Base-by-base conservation (phyloP, 169 alveolate genomes). In the Miamiensis avidus region DNA sequence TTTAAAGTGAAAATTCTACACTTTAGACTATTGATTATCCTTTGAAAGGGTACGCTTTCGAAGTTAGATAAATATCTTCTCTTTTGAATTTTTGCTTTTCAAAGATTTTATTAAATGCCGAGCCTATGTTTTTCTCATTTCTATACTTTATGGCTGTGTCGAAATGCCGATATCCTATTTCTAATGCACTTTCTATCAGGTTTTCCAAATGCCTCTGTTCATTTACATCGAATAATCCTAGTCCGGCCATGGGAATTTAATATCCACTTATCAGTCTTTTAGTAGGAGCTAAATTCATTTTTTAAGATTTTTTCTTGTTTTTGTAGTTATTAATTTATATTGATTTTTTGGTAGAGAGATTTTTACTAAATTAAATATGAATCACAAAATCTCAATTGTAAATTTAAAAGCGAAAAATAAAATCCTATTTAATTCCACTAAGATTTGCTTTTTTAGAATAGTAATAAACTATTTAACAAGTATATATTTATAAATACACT, bases 121-220 rank as follows among this genome's bases (percentile, higher is more conserved):
- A 83, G 28, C 98, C 98, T 0, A 95, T 82, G 69, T 78, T 92
- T 33, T 81, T 95, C 89, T 95, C 97, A 79, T 89, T 93, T 28
- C 87, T 82, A 87, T 95, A 95, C 69, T 81, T 75, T 16, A 78
- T 31, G n/a, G 97, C 97, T 0, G 96, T 93, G 82, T 95, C 97
- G 11, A 95, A 85, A 73, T 88, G 86, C 49, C 95, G 72, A 75
- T 93, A 93, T 26, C 95, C 95, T 25, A 33, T 32, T 32, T 77
- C 82, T 15, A 77, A 69, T 28, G 82, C 82, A 4, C 20, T 49
- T 49, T 49, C 4, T 49, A 49, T 11, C 20, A 49, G 20, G 20
- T 4, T 20, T 49, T 49, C 4, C 69, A 49, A 11, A 20, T 49
- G 4, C 20, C 20, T 20, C 26, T 11, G 69, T 4, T 49, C 69